Conservation (phyloP, 768 basidiomycete species). For the Leccinum rimulosum region DNA sequence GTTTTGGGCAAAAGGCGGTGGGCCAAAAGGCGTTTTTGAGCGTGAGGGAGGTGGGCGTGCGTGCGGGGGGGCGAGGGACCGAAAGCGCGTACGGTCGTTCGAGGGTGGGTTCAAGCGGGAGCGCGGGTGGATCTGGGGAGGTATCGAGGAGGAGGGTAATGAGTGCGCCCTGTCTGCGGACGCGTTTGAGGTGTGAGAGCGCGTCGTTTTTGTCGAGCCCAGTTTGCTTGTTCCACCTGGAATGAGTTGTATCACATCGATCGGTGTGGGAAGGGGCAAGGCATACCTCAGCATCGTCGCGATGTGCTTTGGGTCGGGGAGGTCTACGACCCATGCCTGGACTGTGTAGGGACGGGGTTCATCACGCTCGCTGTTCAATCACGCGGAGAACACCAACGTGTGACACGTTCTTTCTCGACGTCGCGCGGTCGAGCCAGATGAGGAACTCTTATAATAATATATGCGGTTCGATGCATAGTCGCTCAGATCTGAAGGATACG, state of each 20-base stretch:
- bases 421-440: too few relatives aligned
- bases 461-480: too few relatives aligned
- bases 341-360: slow-evolving; percentile 36
- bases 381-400: too few relatives aligned
- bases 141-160: slow-evolving; percentile 57
- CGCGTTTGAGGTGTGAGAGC: slow-evolving; percentile 73
- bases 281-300: slow-evolving; percentile 61
- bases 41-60: slow-evolving; percentile 61
- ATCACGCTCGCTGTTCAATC: too few relatives aligned
- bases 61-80: slow-evolving; percentile 68
- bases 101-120: slow-evolving; percentile 50
- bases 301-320: slow-evolving; percentile 59
- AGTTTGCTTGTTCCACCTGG: slow-evolving; percentile 67
- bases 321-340: slow-evolving; percentile 75
- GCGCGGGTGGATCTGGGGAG: slow-evolving; percentile 39
- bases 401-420: too few relatives aligned
- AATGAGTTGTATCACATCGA: neutral
- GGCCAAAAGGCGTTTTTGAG: slow-evolving; percentile 85
- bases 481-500: too few relatives aligned
- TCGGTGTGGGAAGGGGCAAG: neutral
- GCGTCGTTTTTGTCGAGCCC: slow-evolving; percentile 54
- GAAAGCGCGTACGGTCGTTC: slow-evolving; percentile 50
- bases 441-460: too few relatives aligned
- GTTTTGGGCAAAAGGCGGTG: slow-evolving; percentile 65
- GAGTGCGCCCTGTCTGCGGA: slow-evolving; percentile 51